Conservation (phyloP, 208 protist genomes). For the Acanthamoeba castellanii region DNA sequence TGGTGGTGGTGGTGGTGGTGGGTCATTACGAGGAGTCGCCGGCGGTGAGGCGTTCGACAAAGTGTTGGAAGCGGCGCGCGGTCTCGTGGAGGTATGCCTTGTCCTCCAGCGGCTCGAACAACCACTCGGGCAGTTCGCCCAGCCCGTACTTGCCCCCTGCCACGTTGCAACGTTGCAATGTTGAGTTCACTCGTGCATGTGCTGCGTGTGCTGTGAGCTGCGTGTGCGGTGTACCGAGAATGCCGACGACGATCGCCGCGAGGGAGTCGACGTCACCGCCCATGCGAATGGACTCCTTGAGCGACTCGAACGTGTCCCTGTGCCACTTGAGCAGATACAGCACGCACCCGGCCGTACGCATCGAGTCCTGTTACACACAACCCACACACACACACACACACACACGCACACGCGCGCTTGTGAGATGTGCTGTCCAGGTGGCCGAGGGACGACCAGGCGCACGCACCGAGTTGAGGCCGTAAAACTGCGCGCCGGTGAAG, state of each 20-base stretch:
- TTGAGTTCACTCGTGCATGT: background rate
- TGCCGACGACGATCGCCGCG: slow-evolving; percentile 47
- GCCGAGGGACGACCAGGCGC: background rate
- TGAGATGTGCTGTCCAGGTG: background rate
- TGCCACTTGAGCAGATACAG: slow-evolving; percentile 53
- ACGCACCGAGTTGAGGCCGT: background rate
- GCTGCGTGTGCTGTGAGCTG: background rate
- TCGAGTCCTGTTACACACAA: background rate
- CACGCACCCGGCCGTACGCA: slow-evolving; percentile 51
- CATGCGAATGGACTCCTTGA: slow-evolving; percentile 24
- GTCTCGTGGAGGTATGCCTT: background rate
- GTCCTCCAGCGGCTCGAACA: slow-evolving; percentile 1
- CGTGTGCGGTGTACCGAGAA: slow-evolving; percentile 8
- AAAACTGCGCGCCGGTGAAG: background rate
- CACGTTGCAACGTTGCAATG: background rate
- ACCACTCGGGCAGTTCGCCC: background rate
- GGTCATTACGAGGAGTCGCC: no score
- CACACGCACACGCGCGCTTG: background rate
- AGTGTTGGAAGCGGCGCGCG: background rate
- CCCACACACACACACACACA: background rate
- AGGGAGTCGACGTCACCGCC: slow-evolving; percentile 65
- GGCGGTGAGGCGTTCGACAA: background rate
- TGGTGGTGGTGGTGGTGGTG: no score
- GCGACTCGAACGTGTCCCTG: background rate
- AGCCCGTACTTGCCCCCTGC: background rate